Evolutionary conservation across 139 green algal species (phyloP), one percentile per base, ranked within the genome.

Genomic region (Eudorina sp.): DNA sequence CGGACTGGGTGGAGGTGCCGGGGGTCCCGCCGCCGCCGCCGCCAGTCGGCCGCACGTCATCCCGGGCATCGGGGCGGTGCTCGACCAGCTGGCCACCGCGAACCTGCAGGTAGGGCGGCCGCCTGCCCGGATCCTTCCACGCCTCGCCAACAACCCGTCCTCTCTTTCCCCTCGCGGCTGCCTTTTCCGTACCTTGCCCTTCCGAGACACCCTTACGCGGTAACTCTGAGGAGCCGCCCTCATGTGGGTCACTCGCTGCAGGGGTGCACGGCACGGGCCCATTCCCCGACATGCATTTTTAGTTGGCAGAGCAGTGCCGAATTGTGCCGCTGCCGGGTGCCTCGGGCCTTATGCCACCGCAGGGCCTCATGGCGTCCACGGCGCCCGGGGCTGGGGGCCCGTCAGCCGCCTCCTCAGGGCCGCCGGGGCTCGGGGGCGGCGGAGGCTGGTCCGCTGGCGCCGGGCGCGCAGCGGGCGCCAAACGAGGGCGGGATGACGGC

Each of bases 1-100:
- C 1, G 76, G 76, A 4, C 51, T 53, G 29, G 46, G 51, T 7
- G 51, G 46, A 7, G 69, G 23, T 1, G 72, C 41, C 27, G 72
- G n/a, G n/a, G n/a, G n/a, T n/a, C n/a, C 3, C 25, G 2, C 72
- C 27, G 19, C 27, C 23, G 11, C 70, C 27, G 38, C 70, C 40
- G 2, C 0, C 40, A 34, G n/a, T n/a, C 79, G 79, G 29, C 55
- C 79, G 0, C 31, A 43, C 27, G 27, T 85, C 41, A 75, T 85
- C 27, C 79, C 79, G 21, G 79, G 79, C 60, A 85, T 85, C 25
- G 79, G 79, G 8, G 79, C 53, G 11, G 79, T 68, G 11, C 58
- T 85, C 40, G 79, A 85, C 1, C 55, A 74, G 18, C 40, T 85
- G 40, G 29, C 55, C 1, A 60, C 79, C 27, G 55, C 55, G 4